These are phyloP conservation scores for Euphrasia confusa DNA, from an alignment of 257 asterid genomes.

Conservation along the genomic window DNA sequence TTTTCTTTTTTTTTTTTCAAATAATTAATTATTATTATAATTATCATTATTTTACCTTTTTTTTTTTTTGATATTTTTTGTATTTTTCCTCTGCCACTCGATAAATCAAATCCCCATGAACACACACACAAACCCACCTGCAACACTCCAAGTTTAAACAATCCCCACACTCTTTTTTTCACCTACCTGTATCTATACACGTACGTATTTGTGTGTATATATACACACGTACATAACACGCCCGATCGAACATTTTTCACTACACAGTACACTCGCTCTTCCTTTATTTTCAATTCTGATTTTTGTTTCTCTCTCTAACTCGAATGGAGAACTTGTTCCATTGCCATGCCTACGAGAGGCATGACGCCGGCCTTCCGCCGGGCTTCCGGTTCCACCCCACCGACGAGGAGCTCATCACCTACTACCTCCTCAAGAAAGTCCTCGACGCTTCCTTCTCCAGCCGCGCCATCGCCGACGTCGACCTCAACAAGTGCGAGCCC, in stretches of 20 bases:
- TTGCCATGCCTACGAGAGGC: conserved; percentile 32
- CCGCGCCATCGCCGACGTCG: conserved; percentile 82
- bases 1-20: conserved; percentile 26
- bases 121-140: conserved; percentile 15
- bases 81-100: conserved; percentile 28
- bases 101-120: conserved; percentile 50
- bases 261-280: neutral
- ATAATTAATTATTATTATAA: neutral
- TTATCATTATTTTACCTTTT: conserved; percentile 30
- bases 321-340: conserved; percentile 37
- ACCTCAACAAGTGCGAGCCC: conserved; percentile 89
- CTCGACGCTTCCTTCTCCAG: conserved; percentile 53
- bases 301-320: neutral
- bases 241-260: no score
- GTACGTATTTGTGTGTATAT: no score
- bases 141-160: conserved; percentile 22
- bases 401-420: conserved; percentile 84
- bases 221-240: no score
- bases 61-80: neutral
- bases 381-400: conserved; percentile 90
- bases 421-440: conserved; percentile 75
- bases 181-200: no score
- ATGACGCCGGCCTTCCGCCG: conserved; percentile 63
- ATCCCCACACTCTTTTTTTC: neutral
- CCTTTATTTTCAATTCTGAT: neutral